Percentiles rank a stretch among this genome's conserved stretches.
These are phyloP conservation scores for Trypethelium eluteriae DNA, from an alignment of 495 filamentous ascomycete species.

Conservation along the genomic window DNA sequence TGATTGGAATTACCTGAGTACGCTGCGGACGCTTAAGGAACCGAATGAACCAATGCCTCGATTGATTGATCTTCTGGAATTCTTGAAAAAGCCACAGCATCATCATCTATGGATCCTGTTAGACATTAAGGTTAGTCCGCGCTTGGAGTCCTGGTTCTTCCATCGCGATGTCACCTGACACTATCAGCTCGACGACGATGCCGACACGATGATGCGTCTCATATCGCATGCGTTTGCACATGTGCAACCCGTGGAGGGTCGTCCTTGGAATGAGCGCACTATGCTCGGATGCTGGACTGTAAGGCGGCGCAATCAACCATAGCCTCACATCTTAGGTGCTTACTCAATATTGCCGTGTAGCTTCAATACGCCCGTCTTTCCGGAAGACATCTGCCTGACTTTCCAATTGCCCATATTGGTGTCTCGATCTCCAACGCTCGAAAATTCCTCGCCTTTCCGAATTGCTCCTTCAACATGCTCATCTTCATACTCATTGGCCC, in stretches of 20 bases:
- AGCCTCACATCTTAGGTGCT: background rate
- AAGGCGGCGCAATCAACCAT: slow-evolving; percentile 23
- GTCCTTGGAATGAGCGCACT: slow-evolving; percentile 63
- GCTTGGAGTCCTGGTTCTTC: background rate
- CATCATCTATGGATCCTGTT: slow-evolving; percentile 73
- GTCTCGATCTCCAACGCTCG: slow-evolving; percentile 60
- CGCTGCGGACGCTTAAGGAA: slow-evolving; percentile 55
- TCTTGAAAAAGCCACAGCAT: slow-evolving; percentile 50
- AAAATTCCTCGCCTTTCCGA: slow-evolving; percentile 54
- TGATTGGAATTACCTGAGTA: slow-evolving; percentile 63
- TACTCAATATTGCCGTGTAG: slow-evolving; percentile 28
- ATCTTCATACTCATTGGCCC: slow-evolving; percentile 58
- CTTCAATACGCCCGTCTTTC: slow-evolving; percentile 55
- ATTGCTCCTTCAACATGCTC: slow-evolving; percentile 68
- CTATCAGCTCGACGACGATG: slow-evolving; percentile 56
- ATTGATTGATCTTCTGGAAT: slow-evolving; percentile 67
- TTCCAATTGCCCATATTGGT: slow-evolving; percentile 64
- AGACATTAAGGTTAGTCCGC: slow-evolving; percentile 67
- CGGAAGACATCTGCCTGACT: slow-evolving; percentile 55
- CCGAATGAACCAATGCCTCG: slow-evolving; percentile 67
- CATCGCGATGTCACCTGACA: background rate
- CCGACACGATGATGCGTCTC: slow-evolving; percentile 57
- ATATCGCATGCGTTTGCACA: slow-evolving; percentile 54
- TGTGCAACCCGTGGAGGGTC: slow-evolving; percentile 37
- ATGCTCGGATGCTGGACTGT: slow-evolving; percentile 75